Conservation (phyloP, 1,139 yeast species). For the Casaregolazyma lundiana region DNA sequence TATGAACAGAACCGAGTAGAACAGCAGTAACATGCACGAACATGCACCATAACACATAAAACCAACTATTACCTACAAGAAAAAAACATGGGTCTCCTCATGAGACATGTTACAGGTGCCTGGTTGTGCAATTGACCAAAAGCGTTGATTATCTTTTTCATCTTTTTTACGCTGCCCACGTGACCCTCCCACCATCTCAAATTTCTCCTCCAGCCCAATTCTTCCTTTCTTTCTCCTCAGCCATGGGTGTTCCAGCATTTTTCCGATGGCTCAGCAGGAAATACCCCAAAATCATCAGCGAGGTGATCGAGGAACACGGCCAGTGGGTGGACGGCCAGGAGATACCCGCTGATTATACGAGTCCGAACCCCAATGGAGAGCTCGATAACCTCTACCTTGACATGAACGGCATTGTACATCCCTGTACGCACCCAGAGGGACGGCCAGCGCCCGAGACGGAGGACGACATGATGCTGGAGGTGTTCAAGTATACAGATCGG, state of each 20-base stretch:
- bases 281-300: constrained; percentile 90
- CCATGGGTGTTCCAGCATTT: constrained; percentile 81
- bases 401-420: constrained; percentile 98
- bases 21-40: too few relatives aligned
- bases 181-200: neutral
- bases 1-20: neutral
- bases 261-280: constrained; percentile 93
- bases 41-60: neutral
- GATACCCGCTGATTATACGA: constrained; percentile 62
- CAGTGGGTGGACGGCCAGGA: constrained; percentile 51
- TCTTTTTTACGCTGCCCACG: neutral
- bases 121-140: too few relatives aligned
- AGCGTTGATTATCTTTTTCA: too few relatives aligned
- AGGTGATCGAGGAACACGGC: constrained; percentile 75
- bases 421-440: constrained; percentile 95
- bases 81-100: neutral
- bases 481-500: constrained; percentile 83
- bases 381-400: constrained; percentile 85
- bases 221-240: neutral
- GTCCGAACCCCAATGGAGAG: constrained; percentile 93
- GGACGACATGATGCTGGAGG: constrained; percentile 89
- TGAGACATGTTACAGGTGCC: neutral
- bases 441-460: constrained; percentile 92
- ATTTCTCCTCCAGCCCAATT: neutral
- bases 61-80: constrained; percentile 4